These are phyloP conservation scores for Quercus engelmannii DNA, from an alignment of 306 rosid genomes.

Conservation along the genomic window DNA sequence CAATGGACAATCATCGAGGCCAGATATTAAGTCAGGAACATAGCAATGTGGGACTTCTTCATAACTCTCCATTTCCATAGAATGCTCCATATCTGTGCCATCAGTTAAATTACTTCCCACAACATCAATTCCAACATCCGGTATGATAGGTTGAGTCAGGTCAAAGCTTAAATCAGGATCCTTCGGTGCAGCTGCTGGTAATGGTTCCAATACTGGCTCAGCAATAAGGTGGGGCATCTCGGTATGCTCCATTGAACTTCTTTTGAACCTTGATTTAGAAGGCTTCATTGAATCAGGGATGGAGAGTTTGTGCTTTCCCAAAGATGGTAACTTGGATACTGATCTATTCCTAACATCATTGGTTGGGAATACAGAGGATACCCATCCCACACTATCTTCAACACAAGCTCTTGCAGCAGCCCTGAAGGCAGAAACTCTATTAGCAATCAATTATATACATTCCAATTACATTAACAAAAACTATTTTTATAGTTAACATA, in stretches of 20 bases:
- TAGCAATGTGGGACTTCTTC: constrained; percentile 46
- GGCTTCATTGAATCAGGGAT: constrained; percentile 47
- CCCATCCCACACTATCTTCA: constrained; percentile 77
- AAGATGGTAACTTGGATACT: constrained; percentile 52
- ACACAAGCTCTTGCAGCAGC: constrained; percentile 65
- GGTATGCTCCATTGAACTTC: constrained; percentile 41
- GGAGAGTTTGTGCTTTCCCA: constrained; percentile 76
- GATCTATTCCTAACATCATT: constrained; percentile 61
- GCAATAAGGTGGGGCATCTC: constrained; percentile 42
- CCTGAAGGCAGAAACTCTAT: constrained; percentile 40
- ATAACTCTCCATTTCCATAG: constrained; percentile 35
- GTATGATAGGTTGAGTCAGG: constrained; percentile 22
- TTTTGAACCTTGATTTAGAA: constrained; percentile 61
- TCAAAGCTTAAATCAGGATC: constrained; percentile 40
- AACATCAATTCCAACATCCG: constrained; percentile 28
- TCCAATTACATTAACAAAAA: background rate
- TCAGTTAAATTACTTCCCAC: constrained; percentile 21
- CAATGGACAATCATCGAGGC: constrained; percentile 54
- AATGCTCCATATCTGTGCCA: constrained; percentile 26
- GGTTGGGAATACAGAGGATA: constrained; percentile 67
- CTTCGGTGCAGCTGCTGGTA: constrained; percentile 24
- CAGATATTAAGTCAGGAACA: constrained; percentile 47
- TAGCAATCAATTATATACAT: constrained; percentile 15
- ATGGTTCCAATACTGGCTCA: constrained; percentile 33
- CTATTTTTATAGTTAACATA: background rate